Evolutionary conservation across 352 stramenopile species (phyloP).

Genomic region (Phytophthora brassicae): DNA sequence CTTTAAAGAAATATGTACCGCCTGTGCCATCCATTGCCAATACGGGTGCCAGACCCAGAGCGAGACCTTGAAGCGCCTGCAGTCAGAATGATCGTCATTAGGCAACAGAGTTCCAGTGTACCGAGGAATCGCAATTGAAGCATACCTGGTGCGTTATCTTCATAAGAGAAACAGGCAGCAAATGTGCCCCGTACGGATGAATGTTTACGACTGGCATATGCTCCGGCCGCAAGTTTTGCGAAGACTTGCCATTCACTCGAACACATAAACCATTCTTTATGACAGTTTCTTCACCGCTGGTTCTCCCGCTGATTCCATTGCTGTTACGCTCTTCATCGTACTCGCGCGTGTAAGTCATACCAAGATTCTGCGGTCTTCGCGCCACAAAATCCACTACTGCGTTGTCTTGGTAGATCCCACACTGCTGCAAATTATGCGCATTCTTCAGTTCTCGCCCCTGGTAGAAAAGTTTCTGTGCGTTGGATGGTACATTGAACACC

Average conservation of each 20-base stretch:
- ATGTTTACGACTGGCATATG: slow-evolving; percentile 73
- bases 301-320: slow-evolving; percentile 12
- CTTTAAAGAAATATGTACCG: slow-evolving; percentile 98
- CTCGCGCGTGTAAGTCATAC: slow-evolving; percentile 41
- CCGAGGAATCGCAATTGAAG: neutral
- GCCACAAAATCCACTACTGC: slow-evolving; percentile 79
- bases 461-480: slow-evolving; percentile 82
- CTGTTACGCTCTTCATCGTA: slow-evolving; percentile 13
- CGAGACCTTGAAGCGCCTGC: slow-evolving; percentile 88
- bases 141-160: slow-evolving; percentile 80
- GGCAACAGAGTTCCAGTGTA: no score
- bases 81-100: neutral
- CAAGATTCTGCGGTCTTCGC: slow-evolving; percentile 57
- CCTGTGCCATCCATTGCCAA: slow-evolving; percentile 95
- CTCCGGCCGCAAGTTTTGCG: slow-evolving; percentile 45
- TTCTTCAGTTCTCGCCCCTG: slow-evolving; percentile 85
- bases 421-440: slow-evolving; percentile 79
- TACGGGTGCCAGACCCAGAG: slow-evolving; percentile 89
- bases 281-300: slow-evolving; percentile 10
- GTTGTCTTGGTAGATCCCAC: slow-evolving; percentile 84
- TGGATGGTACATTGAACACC: slow-evolving; percentile 78
- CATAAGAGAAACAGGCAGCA: slow-evolving; percentile 77
- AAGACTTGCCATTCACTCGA: slow-evolving; percentile 21
- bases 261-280: slow-evolving; percentile 10
- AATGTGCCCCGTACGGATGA: slow-evolving; percentile 73